These are phyloP conservation scores for Candida dubliniensis DNA, from an alignment of 1,139 yeast species.

Conservation along the genomic window DNA sequence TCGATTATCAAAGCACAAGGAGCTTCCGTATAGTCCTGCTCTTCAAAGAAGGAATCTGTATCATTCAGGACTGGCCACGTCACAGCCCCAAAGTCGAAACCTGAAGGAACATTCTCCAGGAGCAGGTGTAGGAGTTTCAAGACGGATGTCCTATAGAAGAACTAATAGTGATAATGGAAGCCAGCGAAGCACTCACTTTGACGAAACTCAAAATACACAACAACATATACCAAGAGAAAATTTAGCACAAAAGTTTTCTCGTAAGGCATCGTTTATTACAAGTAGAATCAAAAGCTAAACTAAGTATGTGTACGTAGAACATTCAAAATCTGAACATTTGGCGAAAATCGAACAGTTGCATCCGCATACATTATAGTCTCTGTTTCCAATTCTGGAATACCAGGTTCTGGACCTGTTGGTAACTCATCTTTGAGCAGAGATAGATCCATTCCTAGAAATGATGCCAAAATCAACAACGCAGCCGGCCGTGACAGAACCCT, in stretches of 20 bases:
- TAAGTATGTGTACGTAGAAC: slow-evolving; percentile 17
- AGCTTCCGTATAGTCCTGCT: slow-evolving; percentile 64
- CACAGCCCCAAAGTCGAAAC: slow-evolving; percentile 4
- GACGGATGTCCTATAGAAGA: slow-evolving; percentile 13
- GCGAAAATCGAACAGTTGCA: slow-evolving; percentile 54
- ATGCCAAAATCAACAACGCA: slow-evolving; percentile 66
- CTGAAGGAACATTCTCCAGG: slow-evolving; percentile 8
- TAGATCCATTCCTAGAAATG: slow-evolving; percentile 49
- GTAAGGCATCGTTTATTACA: slow-evolving; percentile 35
- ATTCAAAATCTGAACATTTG: slow-evolving; percentile 58
- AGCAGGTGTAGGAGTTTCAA: not conserved
- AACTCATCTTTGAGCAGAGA: slow-evolving; percentile 39
- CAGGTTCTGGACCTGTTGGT: slow-evolving; percentile 81
- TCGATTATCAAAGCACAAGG: slow-evolving; percentile 58
- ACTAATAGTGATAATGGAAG: slow-evolving; percentile 9
- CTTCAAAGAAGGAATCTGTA: slow-evolving; percentile 29
- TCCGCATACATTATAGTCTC: slow-evolving; percentile 66
- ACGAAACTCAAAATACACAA: not conserved
- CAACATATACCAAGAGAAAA: slow-evolving; percentile 21
- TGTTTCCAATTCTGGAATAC: slow-evolving; percentile 64
- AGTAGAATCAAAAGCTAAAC: slow-evolving; percentile 18
- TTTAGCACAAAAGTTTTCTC: slow-evolving; percentile 30
- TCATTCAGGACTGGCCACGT: not conserved
- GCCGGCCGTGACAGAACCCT: slow-evolving; percentile 87
- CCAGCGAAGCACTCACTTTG: not conserved